Percentiles rank a stretch among this genome's conserved stretches.
phyloP scores from a whole-genome alignment of 208 protist genomes.

The Leishmania lainsoni region DNA sequence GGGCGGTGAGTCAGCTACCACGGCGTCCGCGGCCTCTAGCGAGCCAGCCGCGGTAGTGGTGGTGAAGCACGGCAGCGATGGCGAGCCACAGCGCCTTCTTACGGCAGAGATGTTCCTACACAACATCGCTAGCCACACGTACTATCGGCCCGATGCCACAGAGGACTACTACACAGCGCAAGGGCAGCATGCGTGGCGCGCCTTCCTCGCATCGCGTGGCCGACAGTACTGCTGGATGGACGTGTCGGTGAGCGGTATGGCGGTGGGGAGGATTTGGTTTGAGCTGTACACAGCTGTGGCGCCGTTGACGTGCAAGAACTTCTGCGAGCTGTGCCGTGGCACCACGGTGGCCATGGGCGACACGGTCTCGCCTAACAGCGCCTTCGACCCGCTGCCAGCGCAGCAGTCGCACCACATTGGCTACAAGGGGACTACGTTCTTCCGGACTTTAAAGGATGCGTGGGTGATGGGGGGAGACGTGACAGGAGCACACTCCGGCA shows the following conservation, averaged over 20 bases:
- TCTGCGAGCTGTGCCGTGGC: conserved; percentile 87
- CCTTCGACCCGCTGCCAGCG: conserved; percentile 15
- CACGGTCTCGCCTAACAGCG: not conserved
- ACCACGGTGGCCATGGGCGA: conserved; percentile 37
- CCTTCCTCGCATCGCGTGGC: conserved; percentile 61
- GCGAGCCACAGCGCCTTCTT: conserved; percentile 16
- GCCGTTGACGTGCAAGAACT: conserved; percentile 93
- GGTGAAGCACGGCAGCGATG: conserved; percentile 27
- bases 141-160: conserved; percentile 48
- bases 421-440: conserved; percentile 94
- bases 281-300: conserved; percentile 85
- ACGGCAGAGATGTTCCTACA: conserved; percentile 56
- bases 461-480: conserved; percentile 96
- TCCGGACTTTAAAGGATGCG: conserved; percentile 91
- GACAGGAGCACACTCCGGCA: conserved; percentile 75
- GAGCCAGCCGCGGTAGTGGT: conserved; percentile 18
- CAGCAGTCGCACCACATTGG: conserved; percentile 29
- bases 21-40: not conserved
- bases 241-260: conserved; percentile 42
- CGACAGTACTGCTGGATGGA: conserved; percentile 87
- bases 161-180: conserved; percentile 64
- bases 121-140: conserved; percentile 37
- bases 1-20: not conserved
- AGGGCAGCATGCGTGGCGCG: conserved; percentile 51
- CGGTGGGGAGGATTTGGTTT: conserved; percentile 71